Percentiles rank a stretch among this genome's conserved stretches.
These are phyloP conservation scores for Pichia sporocuriosa DNA, from an alignment of 805 yeast genomes.

Conservation along the genomic window DNA sequence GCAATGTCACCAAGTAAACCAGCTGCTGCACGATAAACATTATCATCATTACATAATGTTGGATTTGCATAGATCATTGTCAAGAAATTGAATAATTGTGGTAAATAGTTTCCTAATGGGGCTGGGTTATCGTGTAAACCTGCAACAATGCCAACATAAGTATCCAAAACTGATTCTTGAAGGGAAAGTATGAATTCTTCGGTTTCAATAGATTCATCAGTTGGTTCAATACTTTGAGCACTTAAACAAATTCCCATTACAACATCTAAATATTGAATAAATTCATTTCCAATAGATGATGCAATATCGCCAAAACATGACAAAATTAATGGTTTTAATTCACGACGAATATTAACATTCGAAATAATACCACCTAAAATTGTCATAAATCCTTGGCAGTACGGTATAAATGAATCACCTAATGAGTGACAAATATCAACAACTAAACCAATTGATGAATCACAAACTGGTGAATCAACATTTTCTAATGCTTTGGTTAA, in stretches of 20 bases:
- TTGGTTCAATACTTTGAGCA: constrained; percentile 54
- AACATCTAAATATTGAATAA: constrained; percentile 67
- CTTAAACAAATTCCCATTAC: constrained; percentile 73
- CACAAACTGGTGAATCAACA: constrained; percentile 75
- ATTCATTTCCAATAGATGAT: constrained; percentile 71
- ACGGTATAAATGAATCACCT: constrained; percentile 65
- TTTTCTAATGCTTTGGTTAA: constrained; percentile 73
- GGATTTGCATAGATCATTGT: constrained; percentile 52
- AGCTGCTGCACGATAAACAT: constrained; percentile 74
- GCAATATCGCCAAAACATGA: constrained; percentile 97
- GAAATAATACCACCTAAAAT: constrained; percentile 71
- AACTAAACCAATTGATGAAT: constrained; percentile 88
- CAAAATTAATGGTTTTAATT: constrained; percentile 77
- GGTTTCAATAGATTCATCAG: constrained; percentile 65
- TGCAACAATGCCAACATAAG: constrained; percentile 91
- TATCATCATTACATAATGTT: constrained; percentile 54
- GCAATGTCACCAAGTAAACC: constrained; percentile 93
- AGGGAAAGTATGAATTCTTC: constrained; percentile 67
- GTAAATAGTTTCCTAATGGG: constrained; percentile 56
- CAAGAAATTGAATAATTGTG: constrained; percentile 65
- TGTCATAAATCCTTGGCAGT: constrained; percentile 75
- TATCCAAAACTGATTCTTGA: constrained; percentile 86
- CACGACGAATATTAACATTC: constrained; percentile 62
- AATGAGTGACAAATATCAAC: constrained; percentile 91
- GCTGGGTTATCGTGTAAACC: constrained; percentile 72